Percentiles rank a stretch among this genome's conserved stretches.
phyloP scores from a whole-genome alignment of 305 asterid species.

The Fraxinus albicans region DNA sequence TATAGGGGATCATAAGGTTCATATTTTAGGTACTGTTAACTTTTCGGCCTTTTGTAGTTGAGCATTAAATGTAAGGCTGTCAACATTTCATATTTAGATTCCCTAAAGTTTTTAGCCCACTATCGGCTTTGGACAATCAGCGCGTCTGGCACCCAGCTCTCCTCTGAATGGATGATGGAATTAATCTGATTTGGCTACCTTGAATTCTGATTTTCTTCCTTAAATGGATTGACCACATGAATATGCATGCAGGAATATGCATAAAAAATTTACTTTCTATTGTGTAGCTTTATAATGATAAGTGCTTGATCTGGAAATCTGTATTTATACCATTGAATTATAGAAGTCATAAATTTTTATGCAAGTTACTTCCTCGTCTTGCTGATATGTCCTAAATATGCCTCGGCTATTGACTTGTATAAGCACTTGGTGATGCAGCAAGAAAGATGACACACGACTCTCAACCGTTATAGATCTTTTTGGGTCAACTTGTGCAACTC shows the following conservation, averaged over 20 bases:
- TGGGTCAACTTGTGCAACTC: background rate
- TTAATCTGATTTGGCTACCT: background rate
- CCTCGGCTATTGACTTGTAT: background rate
- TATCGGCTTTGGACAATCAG: background rate
- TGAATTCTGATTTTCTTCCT: background rate
- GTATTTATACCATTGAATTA: background rate
- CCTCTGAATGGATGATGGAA: background rate
- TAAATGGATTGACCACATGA: background rate
- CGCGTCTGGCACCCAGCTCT: background rate
- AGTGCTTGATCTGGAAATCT: background rate
- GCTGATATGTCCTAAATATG: background rate
- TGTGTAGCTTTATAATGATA: background rate
- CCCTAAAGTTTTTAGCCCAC: background rate
- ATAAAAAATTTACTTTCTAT: background rate
- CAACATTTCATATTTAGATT: background rate
- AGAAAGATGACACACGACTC: background rate
- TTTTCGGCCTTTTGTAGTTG: background rate
- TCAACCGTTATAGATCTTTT: background rate
- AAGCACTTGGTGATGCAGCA: background rate
- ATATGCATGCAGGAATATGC: background rate
- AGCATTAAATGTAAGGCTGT: background rate
- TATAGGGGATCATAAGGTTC: background rate
- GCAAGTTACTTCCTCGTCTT: background rate
- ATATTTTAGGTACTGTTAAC: background rate
- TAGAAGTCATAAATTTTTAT: background rate